Percentiles rank a stretch among this genome's conserved stretches.
Conservation (phyloP, 2,329 filamentous ascomycete species). For the Hypoxylon sp. region DNA sequence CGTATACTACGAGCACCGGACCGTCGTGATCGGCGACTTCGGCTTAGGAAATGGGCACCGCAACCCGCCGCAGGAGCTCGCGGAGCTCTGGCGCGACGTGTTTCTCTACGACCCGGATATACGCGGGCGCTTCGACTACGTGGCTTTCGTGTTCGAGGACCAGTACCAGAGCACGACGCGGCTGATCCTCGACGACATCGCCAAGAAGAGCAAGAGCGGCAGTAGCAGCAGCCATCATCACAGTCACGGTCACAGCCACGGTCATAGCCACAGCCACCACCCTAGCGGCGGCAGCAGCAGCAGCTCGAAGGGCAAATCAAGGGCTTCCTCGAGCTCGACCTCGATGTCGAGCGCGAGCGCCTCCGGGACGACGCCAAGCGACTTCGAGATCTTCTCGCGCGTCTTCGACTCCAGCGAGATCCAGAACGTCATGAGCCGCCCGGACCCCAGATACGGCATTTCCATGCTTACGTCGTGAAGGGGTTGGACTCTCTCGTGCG, state of each 20-base stretch:
- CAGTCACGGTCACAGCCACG: conserved; percentile 49
- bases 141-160: conserved; percentile 77
- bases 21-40: conserved; percentile 75
- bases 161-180: conserved; percentile 66
- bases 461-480: conserved; percentile 63
- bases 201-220: conserved; percentile 63
- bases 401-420: conserved; percentile 68
- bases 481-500: conserved; percentile 39
- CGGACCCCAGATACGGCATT: conserved; percentile 69
- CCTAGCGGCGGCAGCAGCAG: conserved; percentile 21
- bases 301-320: conserved; percentile 53
- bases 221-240: conserved; percentile 25
- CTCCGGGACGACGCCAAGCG: conserved; percentile 54
- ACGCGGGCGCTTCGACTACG: conserved; percentile 71
- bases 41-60: conserved; percentile 74
- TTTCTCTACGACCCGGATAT: conserved; percentile 75
- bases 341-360: conserved; percentile 47
- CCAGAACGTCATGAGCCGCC: conserved; percentile 64
- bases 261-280: conserved; percentile 24
- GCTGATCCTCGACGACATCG: conserved; percentile 68
- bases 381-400: conserved; percentile 68
- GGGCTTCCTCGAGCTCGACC: conserved; percentile 53
- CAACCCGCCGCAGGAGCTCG: conserved; percentile 76
- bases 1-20: conserved; percentile 69
- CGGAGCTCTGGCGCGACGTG: conserved; percentile 76